These are phyloP conservation scores for Aegilops speltoides DNA, from an alignment of 176 grass and related monocot genomes.

Conservation along the genomic window DNA sequence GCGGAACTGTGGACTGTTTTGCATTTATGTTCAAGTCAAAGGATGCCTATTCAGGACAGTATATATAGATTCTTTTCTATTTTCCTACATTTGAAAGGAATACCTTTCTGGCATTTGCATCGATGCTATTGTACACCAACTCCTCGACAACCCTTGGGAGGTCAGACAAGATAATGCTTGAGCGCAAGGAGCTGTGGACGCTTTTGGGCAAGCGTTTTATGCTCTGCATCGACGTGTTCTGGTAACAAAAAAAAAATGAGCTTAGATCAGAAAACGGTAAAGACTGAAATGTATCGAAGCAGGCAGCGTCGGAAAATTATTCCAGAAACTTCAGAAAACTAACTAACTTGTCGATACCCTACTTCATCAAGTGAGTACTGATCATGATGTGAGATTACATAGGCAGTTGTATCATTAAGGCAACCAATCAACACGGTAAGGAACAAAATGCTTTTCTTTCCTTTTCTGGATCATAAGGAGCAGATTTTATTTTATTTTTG, in stretches of 20 bases:
- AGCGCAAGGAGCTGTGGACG: slow-evolving; percentile 63
- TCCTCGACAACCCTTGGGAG: slow-evolving; percentile 85
- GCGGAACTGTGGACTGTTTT: neutral
- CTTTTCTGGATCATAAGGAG: neutral
- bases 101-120: slow-evolving; percentile 77
- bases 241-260: neutral
- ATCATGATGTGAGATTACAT: neutral
- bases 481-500: neutral
- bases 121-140: slow-evolving; percentile 82
- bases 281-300: neutral
- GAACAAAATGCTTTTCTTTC: neutral
- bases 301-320: neutral
- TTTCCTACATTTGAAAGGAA: neutral
- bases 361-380: neutral
- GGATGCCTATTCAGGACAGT: slow-evolving; percentile 21
- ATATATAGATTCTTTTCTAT: neutral
- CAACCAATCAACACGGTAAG: neutral
- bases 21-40: neutral
- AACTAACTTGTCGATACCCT: neutral
- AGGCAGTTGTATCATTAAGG: neutral
- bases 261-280: slow-evolving; percentile 16
- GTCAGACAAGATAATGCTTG: slow-evolving; percentile 71
- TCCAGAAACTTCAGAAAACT: neutral
- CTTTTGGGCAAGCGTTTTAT: slow-evolving; percentile 60
- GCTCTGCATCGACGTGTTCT: slow-evolving; percentile 50